phyloP scores from a whole-genome alignment of 495 filamentous ascomycete genomes.

The Xylaria castorea region DNA sequence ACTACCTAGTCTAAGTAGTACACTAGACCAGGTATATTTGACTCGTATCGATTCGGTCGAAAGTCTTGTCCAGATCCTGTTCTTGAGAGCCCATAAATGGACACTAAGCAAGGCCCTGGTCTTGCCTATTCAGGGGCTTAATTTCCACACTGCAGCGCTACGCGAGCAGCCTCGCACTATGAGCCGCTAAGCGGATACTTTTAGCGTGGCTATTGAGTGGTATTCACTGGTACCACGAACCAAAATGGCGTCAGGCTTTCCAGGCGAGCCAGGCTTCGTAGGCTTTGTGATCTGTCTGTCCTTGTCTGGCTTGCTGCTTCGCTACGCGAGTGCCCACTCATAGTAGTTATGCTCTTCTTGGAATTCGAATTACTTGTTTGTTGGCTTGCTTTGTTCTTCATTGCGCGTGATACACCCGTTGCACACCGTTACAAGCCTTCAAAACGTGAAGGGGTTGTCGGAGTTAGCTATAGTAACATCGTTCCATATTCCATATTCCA shows the following conservation, averaged over 20 bases:
- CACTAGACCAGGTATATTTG: neutral
- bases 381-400: neutral
- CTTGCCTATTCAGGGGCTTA: conserved; percentile 20
- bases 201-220: conserved; percentile 4
- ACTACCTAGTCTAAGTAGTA: conserved; percentile 8
- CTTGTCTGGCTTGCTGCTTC: neutral
- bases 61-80: too few species aligned
- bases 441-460: neutral
- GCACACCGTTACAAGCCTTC: neutral
- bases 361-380: neutral
- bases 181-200: conserved; percentile 15
- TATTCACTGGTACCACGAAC: conserved; percentile 14
- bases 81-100: neutral
- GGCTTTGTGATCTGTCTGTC: conserved; percentile 19
- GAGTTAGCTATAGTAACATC: conserved; percentile 10
- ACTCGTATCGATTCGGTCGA: conserved; percentile 10
- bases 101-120: conserved; percentile 25
- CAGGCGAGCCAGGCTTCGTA: neutral
- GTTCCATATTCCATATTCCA: conserved; percentile 11
- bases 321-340: conserved; percentile 9
- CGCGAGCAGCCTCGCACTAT: conserved; percentile 22
- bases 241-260: conserved; percentile 23
- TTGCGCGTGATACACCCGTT: neutral
- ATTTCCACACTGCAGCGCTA: conserved; percentile 27
- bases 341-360: neutral